Evolutionary conservation across 2,329 filamentous ascomycete species (phyloP), one percentile per base, ranked within the genome.

Genomic region (Orbilia blumenaviensis): DNA sequence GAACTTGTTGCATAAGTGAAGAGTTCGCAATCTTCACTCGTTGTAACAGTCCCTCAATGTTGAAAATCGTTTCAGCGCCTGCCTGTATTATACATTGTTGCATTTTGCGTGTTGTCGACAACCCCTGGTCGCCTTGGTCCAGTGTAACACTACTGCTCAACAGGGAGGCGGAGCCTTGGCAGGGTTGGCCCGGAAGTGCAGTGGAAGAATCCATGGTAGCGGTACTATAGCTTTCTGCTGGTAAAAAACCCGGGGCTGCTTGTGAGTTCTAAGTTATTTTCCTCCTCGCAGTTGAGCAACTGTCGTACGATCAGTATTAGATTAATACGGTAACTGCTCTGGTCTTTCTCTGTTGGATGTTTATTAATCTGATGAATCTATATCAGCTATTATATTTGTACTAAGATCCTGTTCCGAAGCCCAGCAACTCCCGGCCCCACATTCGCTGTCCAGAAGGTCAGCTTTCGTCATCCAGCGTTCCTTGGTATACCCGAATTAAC

Each of bases 61-160:
- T 21, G 23, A 64, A 48, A 68, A 68, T 12, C 12, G 71, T 75
- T 75, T 75, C 63, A 56, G 44, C 7, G 14, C 21, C 18, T 32
- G 10, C 23, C 38, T n/a, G 38, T 2, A 42, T 25, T 3, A 1
- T 14, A n/a, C 42, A 23, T 10, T 60, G 72, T 76, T 52, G 72
- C 38, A 76, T 69, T 76, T 76, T 76, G 16, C 46, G 72, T 27
- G 72, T 76, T 76, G 71, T 32, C 2, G 8, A 21, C 12, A 9
- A 32, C 46, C 71, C 71, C 64, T 68, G 64, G 23, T 52, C 60
- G 9, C 32, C 10, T 41, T 46, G 18, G 12, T 27, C 52, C 38
- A 18, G 32, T 18, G 52, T 56, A 38, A 56, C 52, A 56, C 52
- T 32, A 56, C 16, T 23, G 14, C 21, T 23, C 12, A 9, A 2